Evolutionary conservation across 73 alveolate species (phyloP).

Genomic region (Stentor coeruleus): DNA sequence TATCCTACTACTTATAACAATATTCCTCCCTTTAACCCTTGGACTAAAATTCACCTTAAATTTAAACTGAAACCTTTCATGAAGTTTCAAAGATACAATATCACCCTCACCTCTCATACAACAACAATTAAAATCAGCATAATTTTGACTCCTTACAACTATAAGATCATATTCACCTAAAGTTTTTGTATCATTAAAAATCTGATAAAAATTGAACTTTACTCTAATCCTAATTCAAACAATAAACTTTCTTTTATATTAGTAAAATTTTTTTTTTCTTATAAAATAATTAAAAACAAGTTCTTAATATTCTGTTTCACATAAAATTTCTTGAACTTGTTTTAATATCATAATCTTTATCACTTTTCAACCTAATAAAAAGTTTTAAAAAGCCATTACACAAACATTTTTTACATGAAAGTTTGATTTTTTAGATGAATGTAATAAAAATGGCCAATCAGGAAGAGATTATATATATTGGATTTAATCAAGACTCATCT

Average conservation of each 20-base stretch:
- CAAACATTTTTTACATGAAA: too few relatives aligned
- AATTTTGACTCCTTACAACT: not conserved
- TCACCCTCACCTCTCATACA: not conserved
- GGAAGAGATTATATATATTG: not conserved
- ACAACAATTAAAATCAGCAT: not conserved
- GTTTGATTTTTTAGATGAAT: too few relatives aligned
- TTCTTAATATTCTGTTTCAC: not conserved
- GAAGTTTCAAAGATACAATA: slow-evolving; percentile 13
- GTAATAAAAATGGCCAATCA: too few relatives aligned
- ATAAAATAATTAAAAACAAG: not conserved
- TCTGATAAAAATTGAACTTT: not conserved
- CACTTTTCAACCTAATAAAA: too few relatives aligned
- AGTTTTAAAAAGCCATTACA: too few relatives aligned
- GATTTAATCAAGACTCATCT: slow-evolving; percentile 81
- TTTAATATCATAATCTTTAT: too few relatives aligned
- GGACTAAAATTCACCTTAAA: slow-evolving; percentile 30
- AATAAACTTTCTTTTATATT: not conserved
- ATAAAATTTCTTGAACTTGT: slow-evolving; percentile 5
- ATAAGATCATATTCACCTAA: not conserved
- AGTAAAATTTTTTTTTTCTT: not conserved
- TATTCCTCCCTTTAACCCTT: slow-evolving; percentile 42
- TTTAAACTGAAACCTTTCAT: not conserved
- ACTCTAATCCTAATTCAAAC: not conserved
- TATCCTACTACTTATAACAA: slow-evolving; percentile 42
- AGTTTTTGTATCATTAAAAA: not conserved